These are phyloP conservation scores for Cladobotryum protrusum DNA, from an alignment of 2,329 filamentous ascomycete genomes.

Conservation along the genomic window DNA sequence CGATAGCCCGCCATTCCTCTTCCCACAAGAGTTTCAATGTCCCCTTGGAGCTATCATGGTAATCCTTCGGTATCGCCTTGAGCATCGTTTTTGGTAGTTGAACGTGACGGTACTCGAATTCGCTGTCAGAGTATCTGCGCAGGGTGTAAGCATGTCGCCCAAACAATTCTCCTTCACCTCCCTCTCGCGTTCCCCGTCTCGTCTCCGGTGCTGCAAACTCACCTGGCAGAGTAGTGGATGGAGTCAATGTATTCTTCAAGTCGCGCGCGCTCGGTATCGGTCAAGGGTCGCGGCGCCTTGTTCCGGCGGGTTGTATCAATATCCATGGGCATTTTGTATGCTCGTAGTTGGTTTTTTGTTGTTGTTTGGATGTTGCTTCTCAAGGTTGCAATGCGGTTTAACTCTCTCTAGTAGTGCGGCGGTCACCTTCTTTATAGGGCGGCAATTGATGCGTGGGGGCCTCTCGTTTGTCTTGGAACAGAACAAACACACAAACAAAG, in stretches of 20 bases:
- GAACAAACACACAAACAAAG: no score
- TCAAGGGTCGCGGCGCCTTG: slow-evolving; percentile 72
- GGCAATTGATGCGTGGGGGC: background rate
- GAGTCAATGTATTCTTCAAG: slow-evolving; percentile 88
- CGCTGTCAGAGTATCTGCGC: slow-evolving; percentile 79
- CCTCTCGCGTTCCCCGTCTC: background rate
- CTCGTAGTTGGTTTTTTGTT: background rate
- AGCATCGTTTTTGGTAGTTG: slow-evolving; percentile 98
- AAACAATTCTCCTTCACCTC: background rate
- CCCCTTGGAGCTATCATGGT: slow-evolving; percentile 82
- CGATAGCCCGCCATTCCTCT: slow-evolving; percentile 94
- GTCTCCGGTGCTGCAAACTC: slow-evolving; percentile 24
- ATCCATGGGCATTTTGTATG: slow-evolving; percentile 26
- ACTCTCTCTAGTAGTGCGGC: background rate
- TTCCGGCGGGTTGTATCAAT: slow-evolving; percentile 85
- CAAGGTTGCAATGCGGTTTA: background rate
- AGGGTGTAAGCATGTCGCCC: slow-evolving; percentile 5
- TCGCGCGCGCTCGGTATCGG: slow-evolving; percentile 72
- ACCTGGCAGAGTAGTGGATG: slow-evolving; percentile 95
- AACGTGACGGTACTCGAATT: slow-evolving; percentile 96
- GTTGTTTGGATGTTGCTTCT: background rate
- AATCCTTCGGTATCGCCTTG: slow-evolving; percentile 91
- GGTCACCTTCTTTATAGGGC: slow-evolving; percentile 1
- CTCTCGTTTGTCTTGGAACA: no score
- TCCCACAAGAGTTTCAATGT: slow-evolving; percentile 97